Evolutionary conservation across 2,329 filamentous ascomycete species (phyloP), one percentile per base, ranked within the genome.

Genomic region (Claviceps maximensis): DNA sequence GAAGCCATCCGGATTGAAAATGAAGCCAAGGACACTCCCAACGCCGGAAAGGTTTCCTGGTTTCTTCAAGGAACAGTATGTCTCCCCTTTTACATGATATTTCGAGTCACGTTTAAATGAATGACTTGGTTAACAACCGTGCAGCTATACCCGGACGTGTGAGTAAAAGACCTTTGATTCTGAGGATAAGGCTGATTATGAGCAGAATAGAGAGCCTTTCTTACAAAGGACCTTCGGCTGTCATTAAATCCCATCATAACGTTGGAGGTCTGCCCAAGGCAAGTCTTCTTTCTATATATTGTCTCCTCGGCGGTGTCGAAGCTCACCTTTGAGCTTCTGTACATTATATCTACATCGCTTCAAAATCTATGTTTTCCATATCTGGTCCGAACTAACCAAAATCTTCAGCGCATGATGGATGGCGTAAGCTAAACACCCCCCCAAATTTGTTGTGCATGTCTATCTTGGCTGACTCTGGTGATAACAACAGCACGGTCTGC

Each of bases 21-120:
- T 53, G 81, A 76, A 29, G 86, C 86, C 0, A 79, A 82, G 57
- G 75, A 84, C 63, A 83, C 84, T 0, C 68, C 75, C 1, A 75
- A 77, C 52, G 82, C 82, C n/a, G 87, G 86, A 36, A 83, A 85
- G 61, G 85, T 96, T 41, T 80, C 88, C 61, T 96, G 81, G 77
- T 86, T 96, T 63, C 75, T 96, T 10, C 90, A 96, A 70, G 89
- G 89, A 19, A 93, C 87, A 9, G 75, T 93, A 25, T 91, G 89
- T 68, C 3, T 2, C 10, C 21, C 13, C 40, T 15, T 23, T 21
- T 7, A 31, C 12, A 42, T 27, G 9, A 10, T 10, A 25, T 8
- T 13, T n/a, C n/a, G 10, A 36, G 23, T 29, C 19, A n/a, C 25
- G 21, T 12, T 19, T 36, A 6, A 6, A 50, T 33, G 49, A 9